Conservation (phyloP, 805 yeast genomes). For the Aciculoconidium aculeatum region DNA sequence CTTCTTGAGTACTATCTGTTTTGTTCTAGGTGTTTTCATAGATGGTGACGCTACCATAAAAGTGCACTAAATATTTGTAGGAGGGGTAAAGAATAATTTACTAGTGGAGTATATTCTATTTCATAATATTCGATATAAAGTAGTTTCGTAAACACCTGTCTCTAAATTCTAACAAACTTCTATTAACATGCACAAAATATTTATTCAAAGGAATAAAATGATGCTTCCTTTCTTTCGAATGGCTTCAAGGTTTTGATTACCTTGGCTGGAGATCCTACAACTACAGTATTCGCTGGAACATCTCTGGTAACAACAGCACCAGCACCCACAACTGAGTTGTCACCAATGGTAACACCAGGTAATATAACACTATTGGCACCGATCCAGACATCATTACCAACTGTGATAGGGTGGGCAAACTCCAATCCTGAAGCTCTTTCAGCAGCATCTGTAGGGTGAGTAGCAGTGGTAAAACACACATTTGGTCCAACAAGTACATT, state of each 20-base stretch:
- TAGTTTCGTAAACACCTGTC: too few relatives aligned
- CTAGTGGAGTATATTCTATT: too few relatives aligned
- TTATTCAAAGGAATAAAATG: too few relatives aligned
- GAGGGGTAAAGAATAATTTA: too few relatives aligned
- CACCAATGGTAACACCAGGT: constrained; percentile 66
- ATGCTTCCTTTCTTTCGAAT: constrained; percentile 12
- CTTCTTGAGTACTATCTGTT: not conserved
- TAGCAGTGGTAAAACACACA: constrained; percentile 53
- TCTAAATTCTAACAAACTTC: too few relatives aligned
- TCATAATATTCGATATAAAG: too few relatives aligned
- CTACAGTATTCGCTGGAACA: constrained; percentile 50
- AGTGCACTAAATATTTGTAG: too few relatives aligned
- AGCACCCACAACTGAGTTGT: constrained; percentile 58
- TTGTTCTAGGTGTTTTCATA: too few relatives aligned
- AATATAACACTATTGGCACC: constrained; percentile 50
- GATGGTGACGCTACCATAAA: too few relatives aligned
- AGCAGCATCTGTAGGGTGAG: constrained; percentile 54
- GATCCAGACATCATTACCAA: constrained; percentile 67
- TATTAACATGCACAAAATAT: too few relatives aligned
- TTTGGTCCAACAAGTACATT: constrained; percentile 59
- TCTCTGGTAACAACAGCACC: constrained; percentile 59
- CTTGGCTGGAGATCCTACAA: constrained; percentile 60
- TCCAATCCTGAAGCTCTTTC: constrained; percentile 43
- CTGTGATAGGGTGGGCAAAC: constrained; percentile 48
- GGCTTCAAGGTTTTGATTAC: constrained; percentile 30